A percentile compares a stretch with the other conserved stretches of the same genome.
Conservation (phyloP, 768 basidiomycete genomes). For the Termitomyces sp. region DNA sequence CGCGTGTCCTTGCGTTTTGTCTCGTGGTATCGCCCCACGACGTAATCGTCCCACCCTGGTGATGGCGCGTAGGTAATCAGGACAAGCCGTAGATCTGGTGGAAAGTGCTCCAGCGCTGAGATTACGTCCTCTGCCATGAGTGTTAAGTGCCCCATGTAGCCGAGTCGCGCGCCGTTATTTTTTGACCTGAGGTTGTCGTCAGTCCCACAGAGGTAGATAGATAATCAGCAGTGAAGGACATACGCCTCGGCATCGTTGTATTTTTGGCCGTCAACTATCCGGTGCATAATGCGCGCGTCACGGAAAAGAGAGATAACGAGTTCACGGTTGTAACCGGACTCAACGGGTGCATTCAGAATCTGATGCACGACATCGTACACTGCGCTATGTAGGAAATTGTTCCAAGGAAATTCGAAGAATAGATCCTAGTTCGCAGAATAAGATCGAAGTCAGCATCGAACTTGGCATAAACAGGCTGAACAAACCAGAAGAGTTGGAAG, state of each 20-base stretch:
- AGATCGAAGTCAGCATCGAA: not conserved
- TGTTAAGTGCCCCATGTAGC: slow-evolving; percentile 96
- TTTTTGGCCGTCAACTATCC: slow-evolving; percentile 83
- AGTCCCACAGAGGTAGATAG: not conserved
- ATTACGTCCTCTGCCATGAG: slow-evolving; percentile 95
- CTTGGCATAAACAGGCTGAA: slow-evolving; percentile 3
- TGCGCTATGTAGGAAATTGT: slow-evolving; percentile 95
- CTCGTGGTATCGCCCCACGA: slow-evolving; percentile 78
- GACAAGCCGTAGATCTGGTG: slow-evolving; percentile 62
- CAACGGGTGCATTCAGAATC: slow-evolving; percentile 83
- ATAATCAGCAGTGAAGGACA: slow-evolving; percentile 13
- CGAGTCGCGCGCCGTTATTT: slow-evolving; percentile 75
- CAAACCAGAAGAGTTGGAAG: slow-evolving; percentile 74
- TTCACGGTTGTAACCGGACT: slow-evolving; percentile 79
- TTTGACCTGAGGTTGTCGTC: slow-evolving; percentile 41
- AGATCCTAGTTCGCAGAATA: slow-evolving; percentile 53
- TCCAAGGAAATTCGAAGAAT: slow-evolving; percentile 95
- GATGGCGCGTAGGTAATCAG: slow-evolving; percentile 69
- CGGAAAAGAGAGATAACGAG: slow-evolving; percentile 79
- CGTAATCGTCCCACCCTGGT: slow-evolving; percentile 84
- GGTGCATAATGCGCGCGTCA: slow-evolving; percentile 78
- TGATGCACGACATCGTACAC: slow-evolving; percentile 97
- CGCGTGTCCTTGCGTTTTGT: slow-evolving; percentile 78
- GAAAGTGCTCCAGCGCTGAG: slow-evolving; percentile 83
- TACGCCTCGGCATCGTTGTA: slow-evolving; percentile 75